These are phyloP conservation scores for Hypsizygus marmoreus DNA, from an alignment of 768 basidiomycete genomes.

Conservation along the genomic window DNA sequence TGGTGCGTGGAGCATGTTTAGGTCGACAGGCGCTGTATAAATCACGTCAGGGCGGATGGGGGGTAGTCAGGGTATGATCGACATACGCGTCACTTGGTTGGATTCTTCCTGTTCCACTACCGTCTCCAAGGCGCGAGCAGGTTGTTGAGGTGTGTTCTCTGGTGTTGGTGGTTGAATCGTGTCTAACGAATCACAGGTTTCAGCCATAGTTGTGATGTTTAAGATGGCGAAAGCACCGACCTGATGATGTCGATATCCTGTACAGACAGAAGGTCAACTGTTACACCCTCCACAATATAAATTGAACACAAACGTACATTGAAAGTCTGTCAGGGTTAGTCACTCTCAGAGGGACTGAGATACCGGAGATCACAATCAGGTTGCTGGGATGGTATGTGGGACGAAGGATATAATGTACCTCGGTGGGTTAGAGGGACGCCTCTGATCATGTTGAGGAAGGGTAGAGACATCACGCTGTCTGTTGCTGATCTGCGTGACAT, in stretches of 20 bases:
- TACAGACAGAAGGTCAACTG: not conserved
- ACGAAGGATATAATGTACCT: conserved; percentile 29
- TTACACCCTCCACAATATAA: no score
- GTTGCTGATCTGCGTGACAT: conserved; percentile 37
- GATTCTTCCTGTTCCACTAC: no score
- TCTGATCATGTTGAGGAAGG: conserved; percentile 46
- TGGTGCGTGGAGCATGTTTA: conserved; percentile 5
- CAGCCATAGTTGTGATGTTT: no score
- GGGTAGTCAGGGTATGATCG: no score
- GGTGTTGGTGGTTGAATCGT: no score
- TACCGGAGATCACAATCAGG: conserved; percentile 5
- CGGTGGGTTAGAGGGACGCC: conserved; percentile 50
- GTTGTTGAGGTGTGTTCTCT: no score
- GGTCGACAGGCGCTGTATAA: no score
- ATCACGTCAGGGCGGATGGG: no score
- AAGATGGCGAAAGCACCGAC: no score
- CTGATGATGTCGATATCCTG: conserved; percentile 13
- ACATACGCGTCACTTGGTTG: no score
- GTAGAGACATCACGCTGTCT: conserved; percentile 52
- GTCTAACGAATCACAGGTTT: no score
- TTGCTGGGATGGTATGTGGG: not conserved
- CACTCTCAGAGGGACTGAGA: conserved; percentile 38
- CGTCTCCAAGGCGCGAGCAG: no score
- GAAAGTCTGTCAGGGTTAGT: conserved; percentile 44
- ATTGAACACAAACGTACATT: conserved; percentile 30